Evolutionary conservation across 805 yeast genomes (phyloP), one percentile per base, ranked within the genome.

Genomic region (Teunomyces barrocoloradensis): DNA sequence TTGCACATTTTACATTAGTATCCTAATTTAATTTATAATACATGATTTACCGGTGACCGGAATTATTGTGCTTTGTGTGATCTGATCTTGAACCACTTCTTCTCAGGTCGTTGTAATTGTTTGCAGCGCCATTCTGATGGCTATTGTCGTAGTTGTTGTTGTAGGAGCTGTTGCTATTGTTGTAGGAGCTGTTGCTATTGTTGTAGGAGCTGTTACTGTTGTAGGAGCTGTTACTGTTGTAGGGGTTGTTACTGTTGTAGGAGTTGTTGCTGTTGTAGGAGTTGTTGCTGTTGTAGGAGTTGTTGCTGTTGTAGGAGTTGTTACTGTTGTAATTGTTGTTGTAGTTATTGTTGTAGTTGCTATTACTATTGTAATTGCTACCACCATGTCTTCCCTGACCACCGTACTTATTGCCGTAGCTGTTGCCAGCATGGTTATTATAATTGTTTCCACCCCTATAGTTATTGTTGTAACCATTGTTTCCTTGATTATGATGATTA

Each of bases 361-460:
- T 42, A 34, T n/a, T 12, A 25, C 12, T 38, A 33, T 34, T 35
- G 25, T 47, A 44, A 35, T 40, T 42, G 37, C 46, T 32, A 10
- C 36, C 33, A 9, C 50, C 44, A 36, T 52, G 44, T 25, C 44
- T 49, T 36, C 42, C 18, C 28, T 48, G 35, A 13, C 49, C 45
- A n/a, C 39, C 36, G 32, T 44, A 27, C 39, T 41, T 45, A 34
- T 44, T 32, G 33, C 43, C 55, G 32, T 57, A 59, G 23, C 49
- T 49, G 37, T 61, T 46, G 21, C 53, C 46, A 21, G 20, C 20
- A 5, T 21, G 10, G 29, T 23, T 23, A 13, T 45, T 38, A 17
- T 53, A 44, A 30, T 51, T 49, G 38, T 47, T 38, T 25, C 53
- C 47, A 9, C 45, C 41, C 10, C 43, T 33, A 29, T 45, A 48